Percentiles rank a stretch among this genome's conserved stretches.
Evolutionary conservation across 148 eudicot genomes (phyloP).

Genomic region (Vaccinium corymbosum): DNA sequence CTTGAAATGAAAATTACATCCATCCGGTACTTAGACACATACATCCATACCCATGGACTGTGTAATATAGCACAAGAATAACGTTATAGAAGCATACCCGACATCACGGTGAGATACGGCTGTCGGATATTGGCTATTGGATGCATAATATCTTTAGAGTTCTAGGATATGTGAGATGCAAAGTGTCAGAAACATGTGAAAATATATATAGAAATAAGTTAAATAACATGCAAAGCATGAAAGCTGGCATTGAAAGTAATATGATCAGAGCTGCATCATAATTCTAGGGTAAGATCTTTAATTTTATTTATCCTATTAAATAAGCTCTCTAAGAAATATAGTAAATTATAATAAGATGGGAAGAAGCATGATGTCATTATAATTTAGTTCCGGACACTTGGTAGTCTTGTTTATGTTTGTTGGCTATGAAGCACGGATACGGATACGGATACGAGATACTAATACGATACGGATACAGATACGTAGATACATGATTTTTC

Average conservation of each 20-base stretch:
- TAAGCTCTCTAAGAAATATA: not conserved
- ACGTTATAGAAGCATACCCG: not conserved
- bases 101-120: not conserved
- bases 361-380: not conserved
- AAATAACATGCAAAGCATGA: not conserved
- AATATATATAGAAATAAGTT: not conserved
- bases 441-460: too few relatives aligned
- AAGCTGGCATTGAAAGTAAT: not conserved
- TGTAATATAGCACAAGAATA: not conserved
- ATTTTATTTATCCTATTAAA: not conserved
- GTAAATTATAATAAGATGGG: not conserved
- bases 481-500: too few relatives aligned
- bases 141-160: not conserved
- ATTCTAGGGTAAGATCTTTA: not conserved
- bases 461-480: too few relatives aligned
- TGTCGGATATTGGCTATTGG: not conserved
- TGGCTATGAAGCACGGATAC: too few relatives aligned
- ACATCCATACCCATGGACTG: too few relatives aligned
- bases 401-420: not conserved
- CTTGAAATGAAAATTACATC: too few relatives aligned
- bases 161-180: not conserved
- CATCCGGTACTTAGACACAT: too few relatives aligned
- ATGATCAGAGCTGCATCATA: not conserved
- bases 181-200: not conserved
- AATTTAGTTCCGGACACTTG: not conserved